These are phyloP conservation scores for Colletotrichum sp. DNA, from an alignment of 2,329 filamentous ascomycete species.

Conservation along the genomic window DNA sequence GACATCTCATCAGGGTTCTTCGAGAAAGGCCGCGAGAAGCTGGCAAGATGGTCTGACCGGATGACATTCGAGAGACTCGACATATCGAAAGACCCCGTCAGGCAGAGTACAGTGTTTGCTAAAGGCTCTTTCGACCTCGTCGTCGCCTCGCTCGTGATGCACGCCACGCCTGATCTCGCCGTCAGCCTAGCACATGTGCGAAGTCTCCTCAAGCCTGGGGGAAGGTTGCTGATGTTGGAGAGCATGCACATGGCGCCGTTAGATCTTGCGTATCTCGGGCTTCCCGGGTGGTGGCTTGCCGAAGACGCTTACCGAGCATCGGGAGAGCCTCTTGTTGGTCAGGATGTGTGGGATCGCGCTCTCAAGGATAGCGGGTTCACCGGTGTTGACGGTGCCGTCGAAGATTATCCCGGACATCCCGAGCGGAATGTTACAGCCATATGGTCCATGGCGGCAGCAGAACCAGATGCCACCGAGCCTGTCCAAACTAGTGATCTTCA, in stretches of 20 bases:
- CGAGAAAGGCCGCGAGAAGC: constrained; percentile 27
- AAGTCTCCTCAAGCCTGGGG: constrained; percentile 33
- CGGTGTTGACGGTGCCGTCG: neutral
- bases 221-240: constrained; percentile 25
- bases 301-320: constrained; percentile 27
- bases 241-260: neutral
- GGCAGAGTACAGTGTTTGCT: constrained; percentile 28
- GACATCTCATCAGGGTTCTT: constrained; percentile 33
- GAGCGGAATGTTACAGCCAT: neutral
- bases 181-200: constrained; percentile 25
- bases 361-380: constrained; percentile 29
- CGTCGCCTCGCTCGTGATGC: constrained; percentile 31
- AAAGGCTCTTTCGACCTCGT: constrained; percentile 30
- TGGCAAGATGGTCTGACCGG: constrained; percentile 15
- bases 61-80: constrained; percentile 31
- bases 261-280: constrained; percentile 30
- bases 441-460: neutral
- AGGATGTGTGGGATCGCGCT: constrained; percentile 28
- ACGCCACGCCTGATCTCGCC: constrained; percentile 28
- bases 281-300: constrained; percentile 40
- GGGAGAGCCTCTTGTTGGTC: constrained; percentile 28
- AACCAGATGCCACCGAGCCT: neutral
- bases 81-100: constrained; percentile 29
- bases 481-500: neutral
- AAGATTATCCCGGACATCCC: neutral